A percentile compares a stretch with the other conserved stretches of the same genome.
phyloP scores from a whole-genome alignment of 1,139 yeast species.

The Pichia sp. region DNA sequence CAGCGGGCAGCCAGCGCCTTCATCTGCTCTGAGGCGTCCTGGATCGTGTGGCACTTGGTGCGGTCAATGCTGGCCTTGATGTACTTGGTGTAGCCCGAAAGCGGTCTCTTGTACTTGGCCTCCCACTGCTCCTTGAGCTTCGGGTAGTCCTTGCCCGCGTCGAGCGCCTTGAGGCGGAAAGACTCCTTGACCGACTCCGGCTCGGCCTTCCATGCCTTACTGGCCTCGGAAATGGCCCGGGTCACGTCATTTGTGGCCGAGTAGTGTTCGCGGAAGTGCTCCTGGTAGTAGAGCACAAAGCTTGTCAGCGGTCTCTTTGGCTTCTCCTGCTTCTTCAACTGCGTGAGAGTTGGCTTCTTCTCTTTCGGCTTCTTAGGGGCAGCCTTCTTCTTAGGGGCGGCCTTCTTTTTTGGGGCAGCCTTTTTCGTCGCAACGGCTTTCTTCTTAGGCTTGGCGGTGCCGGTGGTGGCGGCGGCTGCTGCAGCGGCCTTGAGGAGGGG shows the following conservation, averaged over 20 bases:
- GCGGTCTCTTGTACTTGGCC: constrained; percentile 23
- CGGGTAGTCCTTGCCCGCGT: constrained; percentile 13
- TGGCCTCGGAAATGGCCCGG: constrained; percentile 13
- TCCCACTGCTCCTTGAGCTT: constrained; percentile 25
- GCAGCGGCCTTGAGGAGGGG: constrained; percentile 11
- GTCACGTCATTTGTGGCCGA: constrained; percentile 15
- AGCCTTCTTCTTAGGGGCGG: constrained; percentile 8
- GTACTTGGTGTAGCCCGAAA: constrained; percentile 25
- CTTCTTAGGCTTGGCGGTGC: background rate
- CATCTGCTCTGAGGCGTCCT: constrained; percentile 1
- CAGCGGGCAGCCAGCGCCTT: constrained; percentile 22
- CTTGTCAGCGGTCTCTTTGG: constrained; percentile 26
- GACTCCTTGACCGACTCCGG: constrained; percentile 19
- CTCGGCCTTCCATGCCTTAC: constrained; percentile 23
- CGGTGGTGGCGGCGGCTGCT: background rate
- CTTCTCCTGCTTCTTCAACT: constrained; percentile 20
- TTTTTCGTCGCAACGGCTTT: constrained; percentile 8
- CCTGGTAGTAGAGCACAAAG: constrained; percentile 23
- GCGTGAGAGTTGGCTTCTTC: constrained; percentile 12
- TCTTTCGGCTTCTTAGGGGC: constrained; percentile 9
- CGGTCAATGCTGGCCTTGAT: constrained; percentile 18
- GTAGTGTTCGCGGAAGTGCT: constrained; percentile 16
- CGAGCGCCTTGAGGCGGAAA: constrained; percentile 12
- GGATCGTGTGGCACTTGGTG: constrained; percentile 12
- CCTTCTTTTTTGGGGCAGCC: constrained; percentile 9